Base-by-base conservation (phyloP, 352 stramenopile species). In the Phytophthora litchii region DNA sequence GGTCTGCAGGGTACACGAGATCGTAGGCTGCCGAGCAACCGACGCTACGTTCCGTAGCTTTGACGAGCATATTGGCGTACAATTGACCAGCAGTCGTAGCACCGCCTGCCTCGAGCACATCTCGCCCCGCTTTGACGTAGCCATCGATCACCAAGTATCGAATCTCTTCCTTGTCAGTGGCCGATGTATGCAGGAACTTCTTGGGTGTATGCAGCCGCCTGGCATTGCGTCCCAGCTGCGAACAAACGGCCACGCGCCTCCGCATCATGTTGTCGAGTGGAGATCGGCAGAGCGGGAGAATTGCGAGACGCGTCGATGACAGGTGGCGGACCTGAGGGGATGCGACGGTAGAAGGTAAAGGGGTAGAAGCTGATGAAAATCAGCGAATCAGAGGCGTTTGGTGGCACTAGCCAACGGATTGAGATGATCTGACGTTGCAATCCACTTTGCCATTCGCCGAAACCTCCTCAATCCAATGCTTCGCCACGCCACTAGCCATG, bases 111-210 rank as follows among this genome's bases (percentile, higher is more conserved):
- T 86, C 60, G 1, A 94, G 76, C 10, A 85, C 70, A 13, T 86
- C 70, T 21, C 85, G 73, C 0, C 82, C 83, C 12, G 69, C 66
- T 40, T 79, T 69, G 38, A 80, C 72, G 59, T 92, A 94, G 37
- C 85, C 85, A 62, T 94, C 85, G 42, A 94, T 62, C 23, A 94
- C 76, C 17, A 94, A 61, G 57, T 85, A 88, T 40, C 71, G 70
- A 42, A 86, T 65, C 34, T 60, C 61, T 13, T 55, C 37, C 19
- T 34, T 27, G 8, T 40, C 17, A 21, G 58, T 9, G 8, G 60
- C 42, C 17, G 49, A 45, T 40, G 58, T 64, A 43, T 65, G 37
- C 29, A 62, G 31, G 44, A 50, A 16, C 36, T 57, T 45, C 25
- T 38, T 40, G 16, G 25, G 25, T 23, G 16, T 16, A 25, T 51